These are phyloP conservation scores for Aureobasidium sp. DNA, from an alignment of 2,329 filamentous ascomycete species.

Conservation along the genomic window DNA sequence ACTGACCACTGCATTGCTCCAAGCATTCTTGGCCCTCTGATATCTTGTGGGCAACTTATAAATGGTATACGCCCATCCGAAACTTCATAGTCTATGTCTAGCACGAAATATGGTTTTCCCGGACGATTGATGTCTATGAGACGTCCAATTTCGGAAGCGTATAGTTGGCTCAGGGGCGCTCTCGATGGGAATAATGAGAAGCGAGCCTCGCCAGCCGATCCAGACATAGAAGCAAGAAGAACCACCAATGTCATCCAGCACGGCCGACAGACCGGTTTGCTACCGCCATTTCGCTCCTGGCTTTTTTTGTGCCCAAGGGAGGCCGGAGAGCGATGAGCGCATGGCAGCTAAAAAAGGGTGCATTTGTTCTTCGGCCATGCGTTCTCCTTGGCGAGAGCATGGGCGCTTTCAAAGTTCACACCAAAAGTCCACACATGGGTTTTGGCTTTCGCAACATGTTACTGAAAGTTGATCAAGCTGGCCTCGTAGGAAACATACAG, in stretches of 20 bases:
- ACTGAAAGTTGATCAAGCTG: neutral
- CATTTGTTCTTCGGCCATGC: neutral
- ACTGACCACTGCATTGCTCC: neutral
- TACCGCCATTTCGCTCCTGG: neutral
- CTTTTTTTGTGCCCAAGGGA: neutral
- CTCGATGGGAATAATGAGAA: neutral
- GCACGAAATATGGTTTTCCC: neutral
- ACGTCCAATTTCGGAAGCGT: neutral
- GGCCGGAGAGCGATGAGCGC: neutral
- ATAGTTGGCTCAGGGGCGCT: neutral
- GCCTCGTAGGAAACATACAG: neutral
- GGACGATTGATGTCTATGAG: neutral
- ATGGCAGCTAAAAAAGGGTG: neutral
- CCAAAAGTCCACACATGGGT: neutral
- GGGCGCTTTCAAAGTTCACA: neutral
- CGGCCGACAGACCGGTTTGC: neutral
- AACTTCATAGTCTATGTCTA: neutral
- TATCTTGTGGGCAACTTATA: neutral
- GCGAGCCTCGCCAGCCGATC: neutral
- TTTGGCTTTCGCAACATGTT: neutral
- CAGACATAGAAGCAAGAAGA: neutral
- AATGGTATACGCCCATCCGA: neutral
- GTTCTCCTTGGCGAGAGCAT: conserved; percentile 3
- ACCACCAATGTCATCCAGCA: neutral
- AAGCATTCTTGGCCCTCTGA: neutral